phyloP scores from a whole-genome alignment of 805 yeast genomes.

The Saturnispora gosingensis region DNA sequence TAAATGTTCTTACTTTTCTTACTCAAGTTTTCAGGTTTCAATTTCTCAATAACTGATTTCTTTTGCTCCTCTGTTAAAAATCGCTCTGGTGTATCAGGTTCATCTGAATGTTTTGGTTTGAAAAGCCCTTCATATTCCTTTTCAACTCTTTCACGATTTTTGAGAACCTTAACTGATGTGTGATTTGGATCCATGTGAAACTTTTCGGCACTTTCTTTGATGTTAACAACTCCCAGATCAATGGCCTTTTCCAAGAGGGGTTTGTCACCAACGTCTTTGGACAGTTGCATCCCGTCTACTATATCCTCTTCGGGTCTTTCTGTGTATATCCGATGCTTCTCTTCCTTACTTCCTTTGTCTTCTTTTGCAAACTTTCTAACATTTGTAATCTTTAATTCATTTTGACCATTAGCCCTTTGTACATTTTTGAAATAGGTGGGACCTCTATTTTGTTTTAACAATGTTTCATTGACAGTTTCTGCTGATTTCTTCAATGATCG shows the following conservation, averaged over 20 bases:
- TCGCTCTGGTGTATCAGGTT: slow-evolving; percentile 16
- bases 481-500: slow-evolving; percentile 12
- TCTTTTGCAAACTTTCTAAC: background rate
- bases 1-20: slow-evolving; percentile 7
- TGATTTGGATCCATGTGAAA: slow-evolving; percentile 13
- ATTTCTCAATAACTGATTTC: slow-evolving; percentile 2
- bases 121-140: slow-evolving; percentile 14
- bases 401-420: slow-evolving; percentile 8
- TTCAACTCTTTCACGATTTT: slow-evolving; percentile 18
- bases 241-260: slow-evolving; percentile 14
- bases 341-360: background rate
- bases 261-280: background rate
- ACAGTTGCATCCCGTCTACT: background rate
- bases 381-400: background rate
- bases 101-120: slow-evolving; percentile 11
- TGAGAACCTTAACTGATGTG: slow-evolving; percentile 18
- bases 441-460: slow-evolving; percentile 5
- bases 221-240: slow-evolving; percentile 18
- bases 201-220: slow-evolving; percentile 10
- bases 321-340: slow-evolving; percentile 11
- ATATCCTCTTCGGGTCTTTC: slow-evolving; percentile 13
- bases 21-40: slow-evolving; percentile 7
- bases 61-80: slow-evolving; percentile 13
- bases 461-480: background rate
- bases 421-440: slow-evolving; percentile 10